Evolutionary conservation across 176 grass and related monocot genomes (phyloP).

Genomic region (Hordeum vulgare): MorexV3_pseudomolecules_assembly NC_058518.1:482452757-482453256

Average conservation of each 20-base stretch:
- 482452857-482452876: constrained; percentile 34
- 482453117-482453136: background rate
- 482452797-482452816: background rate
- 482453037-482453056: no score
- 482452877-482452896: constrained; percentile 8
- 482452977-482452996: constrained; percentile 15
- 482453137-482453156: background rate
- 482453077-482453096: background rate
- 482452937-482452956: constrained; percentile 30
- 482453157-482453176: background rate
- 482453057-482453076: background rate
- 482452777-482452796: background rate
- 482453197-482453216: background rate
- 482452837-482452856: constrained; percentile 18
- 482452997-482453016: constrained; percentile 12
- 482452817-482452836: background rate
- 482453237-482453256: background rate
- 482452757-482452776: no score
- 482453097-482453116: background rate
- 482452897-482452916: constrained; percentile 3
- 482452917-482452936: constrained; percentile 12
- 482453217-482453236: background rate
- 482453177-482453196: background rate
- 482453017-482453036: background rate
- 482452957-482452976: background rate